Evolutionary conservation across 1,139 yeast genomes (phyloP), one percentile per base, ranked within the genome.

Genomic region (Zygotorulaspora mrakii): DNA sequence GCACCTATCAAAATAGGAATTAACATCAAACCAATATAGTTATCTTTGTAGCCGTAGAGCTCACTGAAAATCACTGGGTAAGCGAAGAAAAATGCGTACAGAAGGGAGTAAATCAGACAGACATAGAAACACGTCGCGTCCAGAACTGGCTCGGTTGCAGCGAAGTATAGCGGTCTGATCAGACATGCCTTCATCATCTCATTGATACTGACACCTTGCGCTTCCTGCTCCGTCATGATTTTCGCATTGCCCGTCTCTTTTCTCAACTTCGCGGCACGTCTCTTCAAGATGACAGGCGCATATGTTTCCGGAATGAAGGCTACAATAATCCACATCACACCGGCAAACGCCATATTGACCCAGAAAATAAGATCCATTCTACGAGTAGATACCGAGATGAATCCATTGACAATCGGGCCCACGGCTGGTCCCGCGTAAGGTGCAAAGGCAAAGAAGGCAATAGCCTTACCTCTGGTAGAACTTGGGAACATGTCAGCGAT

Each of bases 321-420:
- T 20, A 81, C 71, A 18, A 74, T 47, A 18, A 86, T 69, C 83
- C 91, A 82, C 77, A 82, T 79, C 1, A 77, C 76, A 46, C 95
- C 96, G 1, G 91, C 86, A 64, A 87, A 85, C 2, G 91, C 95
- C 85, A 87, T 77, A 57, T 87, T 87, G 44, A 86, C 89, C 95
- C 96, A 87, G 49, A 83, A 76, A 59, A 87, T 76, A 32, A 85
- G 63, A 35, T 82, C 88, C 54, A 77, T 73, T 54, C 88, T 71
- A 11, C 72, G 74, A 18, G 91, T 73, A 45, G 79, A 76, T 32
- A 82, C 79, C 45, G 81, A 73, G 55, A 87, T 81, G 67, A 87
- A 87, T 25, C 96, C 96, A 57, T 86, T 83, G 31, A 85, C 87
- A 40, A 88, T 66, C n/a, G 94, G 95, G 25, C 95, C 96, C 38